Percentiles rank a stretch among this genome's conserved stretches.
Evolutionary conservation across 768 basidiomycete genomes (phyloP).

Genomic region (Termitomyces sp.): DNA sequence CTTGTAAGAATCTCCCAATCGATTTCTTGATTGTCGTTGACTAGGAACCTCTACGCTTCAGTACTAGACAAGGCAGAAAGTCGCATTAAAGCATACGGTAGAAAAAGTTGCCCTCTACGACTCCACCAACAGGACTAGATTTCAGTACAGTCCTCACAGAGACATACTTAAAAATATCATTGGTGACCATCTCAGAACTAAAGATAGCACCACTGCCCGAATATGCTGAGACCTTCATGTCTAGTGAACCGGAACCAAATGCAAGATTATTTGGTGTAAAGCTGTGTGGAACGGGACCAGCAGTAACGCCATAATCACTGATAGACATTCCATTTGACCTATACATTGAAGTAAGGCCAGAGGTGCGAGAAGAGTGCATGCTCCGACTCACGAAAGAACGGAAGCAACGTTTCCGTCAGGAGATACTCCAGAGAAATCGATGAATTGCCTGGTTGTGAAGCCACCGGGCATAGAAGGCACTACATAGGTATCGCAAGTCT

Average conservation of each 20-base stretch:
- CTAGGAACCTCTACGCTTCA: slow-evolving; percentile 10
- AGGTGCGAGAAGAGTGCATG: not conserved
- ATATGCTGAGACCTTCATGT: slow-evolving; percentile 28
- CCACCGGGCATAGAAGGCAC: slow-evolving; percentile 22
- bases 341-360: not conserved
- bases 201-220: slow-evolving; percentile 21
- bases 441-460: slow-evolving; percentile 19
- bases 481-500: slow-evolving; percentile 22
- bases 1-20: slow-evolving; percentile 31
- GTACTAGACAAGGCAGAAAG: not conserved
- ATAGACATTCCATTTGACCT: slow-evolving; percentile 22
- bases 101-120: slow-evolving; percentile 31
- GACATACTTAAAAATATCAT: slow-evolving; percentile 23
- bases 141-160: slow-evolving; percentile 29
- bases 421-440: slow-evolving; percentile 21
- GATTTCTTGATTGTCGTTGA: slow-evolving; percentile 24
- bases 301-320: slow-evolving; percentile 19
- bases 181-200: slow-evolving; percentile 24
- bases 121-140: slow-evolving; percentile 26
- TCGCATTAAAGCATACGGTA: slow-evolving; percentile 21
- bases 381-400: slow-evolving; percentile 17
- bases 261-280: slow-evolving; percentile 20
- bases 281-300: slow-evolving; percentile 16
- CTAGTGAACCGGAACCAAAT: slow-evolving; percentile 24
- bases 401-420: slow-evolving; percentile 15